These are phyloP conservation scores for Nicotiana attenuata DNA, from an alignment of 257 asterid genomes.

Conservation along the genomic window DNA sequence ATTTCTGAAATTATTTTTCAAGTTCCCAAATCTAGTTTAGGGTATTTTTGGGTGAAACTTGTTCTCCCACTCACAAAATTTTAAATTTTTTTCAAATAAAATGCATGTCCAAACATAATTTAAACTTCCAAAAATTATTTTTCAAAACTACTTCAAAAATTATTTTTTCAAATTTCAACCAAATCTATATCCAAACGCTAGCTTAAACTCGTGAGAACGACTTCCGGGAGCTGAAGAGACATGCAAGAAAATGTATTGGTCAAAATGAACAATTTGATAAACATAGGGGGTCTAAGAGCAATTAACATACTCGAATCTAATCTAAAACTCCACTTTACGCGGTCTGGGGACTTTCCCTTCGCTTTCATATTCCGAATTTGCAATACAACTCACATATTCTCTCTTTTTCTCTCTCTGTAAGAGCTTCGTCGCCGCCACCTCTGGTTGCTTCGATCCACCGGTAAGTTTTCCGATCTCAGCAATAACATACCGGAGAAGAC, in stretches of 20 bases:
- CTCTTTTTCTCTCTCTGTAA: conserved; percentile 21
- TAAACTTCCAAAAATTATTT: too few species aligned
- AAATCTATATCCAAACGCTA: too few species aligned
- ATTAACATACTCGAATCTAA: neutral
- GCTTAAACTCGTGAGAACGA: neutral
- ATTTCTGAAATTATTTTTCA: too few species aligned
- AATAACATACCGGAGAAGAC: neutral
- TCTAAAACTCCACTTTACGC: conserved; percentile 4
- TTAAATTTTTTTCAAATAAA: too few species aligned
- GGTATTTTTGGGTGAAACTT: too few species aligned
- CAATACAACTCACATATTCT: conserved; percentile 5
- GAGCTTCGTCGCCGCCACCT: conserved; percentile 16
- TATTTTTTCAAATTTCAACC: too few species aligned
- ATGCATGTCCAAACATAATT: too few species aligned
- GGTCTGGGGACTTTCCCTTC: neutral
- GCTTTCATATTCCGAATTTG: neutral
- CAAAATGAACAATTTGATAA: neutral
- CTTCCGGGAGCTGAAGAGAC: neutral
- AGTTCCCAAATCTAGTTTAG: too few species aligned
- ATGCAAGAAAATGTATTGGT: neutral
- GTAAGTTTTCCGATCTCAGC: conserved; percentile 11
- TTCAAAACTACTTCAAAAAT: too few species aligned
- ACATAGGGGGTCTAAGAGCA: neutral
- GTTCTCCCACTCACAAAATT: too few species aligned
- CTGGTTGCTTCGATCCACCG: neutral